Percentiles rank a stretch among this genome's conserved stretches.
phyloP scores from a whole-genome alignment of 164 flowering plant species.

The Annona squamosa region DNA sequence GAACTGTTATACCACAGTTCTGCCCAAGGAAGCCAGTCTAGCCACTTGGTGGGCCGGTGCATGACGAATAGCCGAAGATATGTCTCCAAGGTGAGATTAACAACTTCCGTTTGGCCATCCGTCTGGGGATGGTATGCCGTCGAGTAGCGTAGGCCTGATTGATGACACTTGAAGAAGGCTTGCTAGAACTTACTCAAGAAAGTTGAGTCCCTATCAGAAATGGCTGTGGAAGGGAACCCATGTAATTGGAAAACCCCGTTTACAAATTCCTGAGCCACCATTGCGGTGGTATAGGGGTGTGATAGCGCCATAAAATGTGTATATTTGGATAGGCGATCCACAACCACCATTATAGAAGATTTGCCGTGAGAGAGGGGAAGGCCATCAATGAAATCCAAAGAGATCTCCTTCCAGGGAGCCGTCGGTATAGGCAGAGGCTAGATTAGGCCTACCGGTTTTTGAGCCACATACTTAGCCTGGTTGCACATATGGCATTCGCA shows the following conservation, averaged over 20 bases:
- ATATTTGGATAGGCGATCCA: not conserved
- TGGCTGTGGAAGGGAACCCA: not conserved
- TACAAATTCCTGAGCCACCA: not conserved
- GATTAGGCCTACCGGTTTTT: not conserved
- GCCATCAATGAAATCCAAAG: conserved; percentile 2
- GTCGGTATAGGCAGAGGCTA: not conserved
- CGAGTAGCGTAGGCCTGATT: not conserved
- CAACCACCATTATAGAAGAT: not conserved
- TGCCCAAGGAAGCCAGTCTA: not conserved
- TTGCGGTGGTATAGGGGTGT: not conserved
- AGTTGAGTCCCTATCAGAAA: not conserved
- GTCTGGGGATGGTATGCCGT: not conserved
- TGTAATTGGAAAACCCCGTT: not conserved
- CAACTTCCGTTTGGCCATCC: not conserved
- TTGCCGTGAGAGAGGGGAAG: not conserved
- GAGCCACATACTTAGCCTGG: not conserved
- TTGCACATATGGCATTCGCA: not conserved
- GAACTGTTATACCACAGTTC: conserved; percentile 1
- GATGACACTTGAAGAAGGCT: not conserved
- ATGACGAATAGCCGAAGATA: not conserved
- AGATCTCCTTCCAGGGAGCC: not conserved
- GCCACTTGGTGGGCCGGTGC: not conserved
- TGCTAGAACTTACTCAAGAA: not conserved
- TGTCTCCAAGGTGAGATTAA: not conserved
- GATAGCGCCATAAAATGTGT: not conserved